Base-by-base conservation (phyloP, 257 asterid species). In the Gentiana macrophylla region DNA sequence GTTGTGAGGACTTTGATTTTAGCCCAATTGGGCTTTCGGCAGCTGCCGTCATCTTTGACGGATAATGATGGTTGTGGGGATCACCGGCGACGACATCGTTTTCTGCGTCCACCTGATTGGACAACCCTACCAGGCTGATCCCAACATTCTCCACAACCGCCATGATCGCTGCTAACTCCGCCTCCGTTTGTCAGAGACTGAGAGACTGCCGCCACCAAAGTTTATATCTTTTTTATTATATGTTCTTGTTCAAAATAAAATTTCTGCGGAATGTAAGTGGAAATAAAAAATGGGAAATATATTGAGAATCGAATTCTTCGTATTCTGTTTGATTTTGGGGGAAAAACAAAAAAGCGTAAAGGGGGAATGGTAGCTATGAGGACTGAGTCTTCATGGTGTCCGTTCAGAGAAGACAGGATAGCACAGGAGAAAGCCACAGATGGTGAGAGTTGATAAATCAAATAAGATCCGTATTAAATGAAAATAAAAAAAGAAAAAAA, bases 121-220 rank as follows among this genome's bases (percentile, higher is more conserved):
- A 66, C 38, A 89, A 64, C 61, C 80, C 68, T 62, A 74, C 67
- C 67, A 69, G 64, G 78, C 58, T 66, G 35, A 57, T 69, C 55
- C 75, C 79, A 62, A 80, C 86, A 82, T 83, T 88, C 49, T 88
- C 96, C 69, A 82, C 89, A 72, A 88, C 90, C 63, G 96, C 90
- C 96, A 88, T 88, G 88, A 77, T 83, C 64, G 57, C 50, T 57
- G 12, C 69, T 50, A 55, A 60, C 67, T 55, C 24, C 24, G 24
- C 69, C 75, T 70, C 11, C 32, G 48, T 15, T 37, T 41, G 46
- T 2, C 46, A 41, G 70, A 54, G 66, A 63, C 57, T 41, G 24
- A 15, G 24, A 15, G 24, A 36, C 57, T 55, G 43, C 35, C 37
- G 51, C 52, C 50, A 49, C 41, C 56, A 47, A 57, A 9, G 6